Base-by-base conservation (phyloP, 169 alveolate species). In the Plasmodium malariae region DNA sequence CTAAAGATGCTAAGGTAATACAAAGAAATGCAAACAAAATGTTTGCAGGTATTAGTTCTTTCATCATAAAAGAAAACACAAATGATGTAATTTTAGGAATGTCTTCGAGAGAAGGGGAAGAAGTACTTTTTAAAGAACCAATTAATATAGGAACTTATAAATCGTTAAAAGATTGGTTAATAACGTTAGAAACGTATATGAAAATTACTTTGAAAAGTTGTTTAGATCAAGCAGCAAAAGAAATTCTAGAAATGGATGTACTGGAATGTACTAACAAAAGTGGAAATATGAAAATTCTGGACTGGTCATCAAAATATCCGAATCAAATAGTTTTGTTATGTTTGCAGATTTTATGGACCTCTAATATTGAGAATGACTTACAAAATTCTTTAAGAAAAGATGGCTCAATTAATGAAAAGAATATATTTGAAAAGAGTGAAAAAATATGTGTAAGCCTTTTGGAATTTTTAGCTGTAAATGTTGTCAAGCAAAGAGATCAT, bases 41-140 rank as follows among this genome's bases (percentile, higher is more conserved):
- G 99, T 99, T 98, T 88, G 99, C 99, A 3, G 99, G 99, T 28
- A 97, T 99, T 48, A 95, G 98, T 21, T 92, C 96, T 7, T 88
- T 98, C 32, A 96, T 94, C 92, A 65, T 92, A 74, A 60, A 69
- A 92, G 70, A 85, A 92, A 74, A 73, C 78, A 93, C 98, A 94
- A 86, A 95, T 96, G 98, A 92, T 74, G 65, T 90, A 92, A 93
- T 95, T 24, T 69, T 78, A 59, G 98, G 98, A 36, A 96, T 97
- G 97, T 89, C 92, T 59, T 95, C 97, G 24, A 85, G 96, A 63
- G 98, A 97, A 78, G 97, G 97, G 7, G 99, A 97, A 83, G 95
- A 95, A 57, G 96, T 97, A 28, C 67, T 59, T 40, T 97, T 97
- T 76, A 92, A 89, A 51, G 95, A 94, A 32, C 88, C 96, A 14